Base-by-base conservation (phyloP, 495 filamentous ascomycete species). In the Tuber aestivum region DNA sequence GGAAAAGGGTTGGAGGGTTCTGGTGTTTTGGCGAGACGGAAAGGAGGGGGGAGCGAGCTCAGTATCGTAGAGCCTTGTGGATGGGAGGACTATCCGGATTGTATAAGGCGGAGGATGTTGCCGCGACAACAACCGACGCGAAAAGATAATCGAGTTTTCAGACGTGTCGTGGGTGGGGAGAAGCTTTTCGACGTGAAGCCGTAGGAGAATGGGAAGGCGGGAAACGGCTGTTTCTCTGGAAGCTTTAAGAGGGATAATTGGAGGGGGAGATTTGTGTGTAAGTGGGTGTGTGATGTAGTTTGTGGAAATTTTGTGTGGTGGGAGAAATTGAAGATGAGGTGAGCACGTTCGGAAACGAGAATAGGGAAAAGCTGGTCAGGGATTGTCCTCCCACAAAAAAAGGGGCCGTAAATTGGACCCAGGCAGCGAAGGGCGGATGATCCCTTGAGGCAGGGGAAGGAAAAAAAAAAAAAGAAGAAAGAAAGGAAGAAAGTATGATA, bases 321-420 rank as follows among this genome's bases (percentile, higher is more conserved):
- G 71, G 75, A 71, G 77, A 71, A 77, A 76, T 70, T 78, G 78
- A 79, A 75, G 76, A 76, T 44, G 77, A 79, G 72, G 77, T 77
- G 71, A 79, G 73, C 70, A 76, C 72, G 27, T 3, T 73, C 70
- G 42, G 72, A 79, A 79, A 79, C 77, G 78, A 76, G 78, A 77
- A 79, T 75, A 79, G 78, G 72, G 78, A 79, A 79, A 79, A 79
- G 73, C 72, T 78, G 70, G 77, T 69, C 69, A 76, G 77, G 74
- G 69, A 78, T 70, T 27, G 41, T 21, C 41, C 72, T 40, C 76
- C 76, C 70, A 48, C 69, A 70, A 72, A 79, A 78, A 79, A 71
- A 44, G 77, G 77, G 78, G 78, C 56, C 56, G 56, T 35, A 65
- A 65, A 65, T 65, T 65, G 56, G 27, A 65, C 56, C 27, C 56